Base-by-base conservation (phyloP, 2,329 filamentous ascomycete species). In the Penicillium sp. region DNA sequence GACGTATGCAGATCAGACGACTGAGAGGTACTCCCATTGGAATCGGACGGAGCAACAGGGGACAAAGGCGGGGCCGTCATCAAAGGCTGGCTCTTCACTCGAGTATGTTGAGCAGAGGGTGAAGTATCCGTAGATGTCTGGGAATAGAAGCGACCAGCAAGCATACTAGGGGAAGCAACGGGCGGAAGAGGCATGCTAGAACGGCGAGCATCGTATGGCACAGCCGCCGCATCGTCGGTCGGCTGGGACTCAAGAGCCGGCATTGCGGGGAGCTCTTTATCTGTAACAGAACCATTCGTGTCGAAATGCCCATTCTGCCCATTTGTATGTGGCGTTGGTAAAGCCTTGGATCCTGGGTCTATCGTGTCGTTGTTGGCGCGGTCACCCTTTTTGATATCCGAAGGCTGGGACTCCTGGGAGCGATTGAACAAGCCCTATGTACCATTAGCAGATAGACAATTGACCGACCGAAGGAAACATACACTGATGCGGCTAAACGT, bases 401-500 rank as follows among this genome's bases (percentile, higher is more conserved):
- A 16, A 10, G 38, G 46, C 33, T 48, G 55, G 18, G 48, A 25
- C 10, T 55, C 50, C 24, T 54, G 52, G 18, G 48, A 49, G 16
- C 57, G 61, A 24, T 43, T 42, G 22, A 63, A 63, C 9, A 63
- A 38, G 14, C 47, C 53, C 60, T 62, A 30, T 13, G n/a, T 4
- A 4, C 24, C 24, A 48, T 62, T 31, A 62, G 44, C 22, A 8
- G 11, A 40, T 46, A 44, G 22, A 41, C 2, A 30, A 16, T 16
- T 5, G 1, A 39, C 11, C 3, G 24, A 16, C 6, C 4, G 35
- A 22, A 18, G 18, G 6, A 6, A 30, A 54, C 56, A 39, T 61
- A 62, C 61, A 36, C 60, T 61, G 22, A 62, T 53, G 30, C 55
- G 56, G 31, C 47, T 54, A 16, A 62, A 57, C 2, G 51, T 35